Percentiles rank a stretch among this genome's conserved stretches.
Conservation (phyloP, 2,329 filamentous ascomycete species). For the Venturia asperata region DNA sequence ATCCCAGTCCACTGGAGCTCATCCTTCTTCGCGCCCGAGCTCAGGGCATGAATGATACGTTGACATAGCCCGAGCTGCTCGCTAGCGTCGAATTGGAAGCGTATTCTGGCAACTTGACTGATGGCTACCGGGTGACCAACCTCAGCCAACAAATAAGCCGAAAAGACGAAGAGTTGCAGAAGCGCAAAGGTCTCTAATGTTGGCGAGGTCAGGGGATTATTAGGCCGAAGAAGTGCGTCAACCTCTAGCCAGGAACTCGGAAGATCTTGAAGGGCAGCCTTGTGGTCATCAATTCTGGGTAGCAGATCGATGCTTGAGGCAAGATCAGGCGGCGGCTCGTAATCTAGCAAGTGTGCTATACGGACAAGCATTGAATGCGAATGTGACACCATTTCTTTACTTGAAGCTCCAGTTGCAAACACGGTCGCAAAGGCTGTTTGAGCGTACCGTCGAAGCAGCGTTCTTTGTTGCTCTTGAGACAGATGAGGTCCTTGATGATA, state of each 20-base stretch:
- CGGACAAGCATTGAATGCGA: constrained; percentile 55
- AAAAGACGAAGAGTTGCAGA: constrained; percentile 54
- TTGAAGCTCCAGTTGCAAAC: constrained; percentile 58
- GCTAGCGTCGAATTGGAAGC: constrained; percentile 53
- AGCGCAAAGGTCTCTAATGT: constrained; percentile 49
- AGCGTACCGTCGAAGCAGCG: constrained; percentile 58
- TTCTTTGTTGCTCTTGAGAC: constrained; percentile 52
- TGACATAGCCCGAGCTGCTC: constrained; percentile 57
- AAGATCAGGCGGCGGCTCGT: constrained; percentile 49
- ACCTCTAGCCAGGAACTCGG: constrained; percentile 34
- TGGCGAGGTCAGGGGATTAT: constrained; percentile 60
- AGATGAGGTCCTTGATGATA: constrained; percentile 50
- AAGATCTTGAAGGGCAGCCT: constrained; percentile 29
- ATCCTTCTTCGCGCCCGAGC: constrained; percentile 50
- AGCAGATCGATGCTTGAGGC: constrained; percentile 36
- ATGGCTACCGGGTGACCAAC: constrained; percentile 38
- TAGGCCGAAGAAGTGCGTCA: constrained; percentile 46
- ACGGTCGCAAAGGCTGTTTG: constrained; percentile 60
- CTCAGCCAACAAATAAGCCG: constrained; percentile 37
- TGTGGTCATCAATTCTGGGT: constrained; percentile 36
- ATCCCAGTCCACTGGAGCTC: constrained; percentile 57
- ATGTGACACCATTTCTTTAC: constrained; percentile 50
- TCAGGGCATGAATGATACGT: constrained; percentile 51
- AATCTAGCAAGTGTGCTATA: constrained; percentile 53
- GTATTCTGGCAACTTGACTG: constrained; percentile 48